Evolutionary conservation across 805 yeast genomes (phyloP).

Genomic region (Naumovozyma castellii): DNA sequence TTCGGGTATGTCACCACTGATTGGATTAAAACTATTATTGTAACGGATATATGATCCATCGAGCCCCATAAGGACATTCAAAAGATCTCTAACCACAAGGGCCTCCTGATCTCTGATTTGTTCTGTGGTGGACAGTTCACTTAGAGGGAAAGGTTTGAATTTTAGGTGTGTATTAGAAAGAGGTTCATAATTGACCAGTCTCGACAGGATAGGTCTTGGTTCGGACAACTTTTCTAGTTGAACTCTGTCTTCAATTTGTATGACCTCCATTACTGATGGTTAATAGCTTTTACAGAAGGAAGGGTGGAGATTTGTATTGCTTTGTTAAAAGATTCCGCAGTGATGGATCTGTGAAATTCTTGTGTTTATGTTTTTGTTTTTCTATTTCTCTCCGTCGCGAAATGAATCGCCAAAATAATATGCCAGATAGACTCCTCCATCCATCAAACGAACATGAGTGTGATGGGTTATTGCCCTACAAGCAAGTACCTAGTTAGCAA

Average conservation of each 20-base stretch:
- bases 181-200: slow-evolving; percentile 31
- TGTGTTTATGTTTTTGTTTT: not conserved
- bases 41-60: slow-evolving; percentile 75
- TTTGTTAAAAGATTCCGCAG: too few species aligned
- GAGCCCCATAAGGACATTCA: slow-evolving; percentile 56
- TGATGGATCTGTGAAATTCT: not conserved
- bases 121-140: slow-evolving; percentile 19
- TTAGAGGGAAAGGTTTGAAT: slow-evolving; percentile 38
- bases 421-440: too few species aligned
- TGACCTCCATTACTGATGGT: slow-evolving; percentile 20
- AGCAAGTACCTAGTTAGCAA: too few species aligned
- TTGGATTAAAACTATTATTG: slow-evolving; percentile 49
- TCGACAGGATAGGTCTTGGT: slow-evolving; percentile 21
- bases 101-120: slow-evolving; percentile 61
- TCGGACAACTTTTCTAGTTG: slow-evolving; percentile 8
- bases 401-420: not conserved
- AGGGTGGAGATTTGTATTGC: too few species aligned
- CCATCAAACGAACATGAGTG: not conserved
- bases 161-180: slow-evolving; percentile 25
- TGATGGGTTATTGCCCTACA: too few species aligned
- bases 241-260: slow-evolving; percentile 22
- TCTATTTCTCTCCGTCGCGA: not conserved
- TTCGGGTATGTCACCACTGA: slow-evolving; percentile 43
- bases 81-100: slow-evolving; percentile 56
- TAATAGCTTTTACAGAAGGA: too few species aligned